phyloP scores from a whole-genome alignment of 2,329 filamentous ascomycete species.

The Colletotrichum magnum region DNA sequence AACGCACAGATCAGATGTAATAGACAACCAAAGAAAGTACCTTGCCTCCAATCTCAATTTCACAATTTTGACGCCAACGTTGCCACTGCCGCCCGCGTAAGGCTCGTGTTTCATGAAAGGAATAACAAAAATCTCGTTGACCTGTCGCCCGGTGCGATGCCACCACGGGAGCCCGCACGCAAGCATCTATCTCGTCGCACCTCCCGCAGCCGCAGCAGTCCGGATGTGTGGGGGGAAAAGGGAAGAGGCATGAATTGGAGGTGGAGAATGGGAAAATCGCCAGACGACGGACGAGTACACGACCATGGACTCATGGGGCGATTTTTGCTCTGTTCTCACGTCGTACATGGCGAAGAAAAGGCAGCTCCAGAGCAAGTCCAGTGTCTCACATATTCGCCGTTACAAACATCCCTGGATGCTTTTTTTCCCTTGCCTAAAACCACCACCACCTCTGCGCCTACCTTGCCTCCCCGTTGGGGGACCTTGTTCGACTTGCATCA shows the following conservation, averaged over 20 bases:
- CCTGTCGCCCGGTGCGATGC: conserved; percentile 20
- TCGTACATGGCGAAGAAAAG: conserved; percentile 18
- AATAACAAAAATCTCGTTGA: conserved; percentile 12
- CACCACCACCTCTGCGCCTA: too few species aligned
- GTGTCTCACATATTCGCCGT: conserved; percentile 28
- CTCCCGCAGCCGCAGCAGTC: conserved; percentile 16
- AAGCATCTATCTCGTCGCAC: conserved; percentile 16
- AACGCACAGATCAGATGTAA: conserved; percentile 20
- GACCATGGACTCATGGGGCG: conserved; percentile 2
- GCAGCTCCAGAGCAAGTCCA: conserved; percentile 19
- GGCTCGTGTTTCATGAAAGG: conserved; percentile 38
- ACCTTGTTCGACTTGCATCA: conserved; percentile 18
- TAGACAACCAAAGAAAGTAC: conserved; percentile 18
- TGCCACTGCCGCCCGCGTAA: conserved; percentile 38
- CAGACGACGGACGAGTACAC: too few species aligned
- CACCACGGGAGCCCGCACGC: conserved; percentile 28
- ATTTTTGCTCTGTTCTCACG: not conserved
- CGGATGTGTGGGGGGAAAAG: conserved; percentile 23
- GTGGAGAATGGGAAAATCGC: conserved; percentile 1
- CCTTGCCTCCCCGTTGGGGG: not conserved
- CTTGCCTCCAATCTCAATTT: not conserved
- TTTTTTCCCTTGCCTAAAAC: too few species aligned
- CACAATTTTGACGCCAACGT: conserved; percentile 22
- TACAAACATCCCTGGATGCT: conserved; percentile 27
- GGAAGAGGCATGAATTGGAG: not conserved